phyloP scores from a whole-genome alignment of 2,329 filamentous ascomycete genomes.

The Fusarium annulatum region DNA sequence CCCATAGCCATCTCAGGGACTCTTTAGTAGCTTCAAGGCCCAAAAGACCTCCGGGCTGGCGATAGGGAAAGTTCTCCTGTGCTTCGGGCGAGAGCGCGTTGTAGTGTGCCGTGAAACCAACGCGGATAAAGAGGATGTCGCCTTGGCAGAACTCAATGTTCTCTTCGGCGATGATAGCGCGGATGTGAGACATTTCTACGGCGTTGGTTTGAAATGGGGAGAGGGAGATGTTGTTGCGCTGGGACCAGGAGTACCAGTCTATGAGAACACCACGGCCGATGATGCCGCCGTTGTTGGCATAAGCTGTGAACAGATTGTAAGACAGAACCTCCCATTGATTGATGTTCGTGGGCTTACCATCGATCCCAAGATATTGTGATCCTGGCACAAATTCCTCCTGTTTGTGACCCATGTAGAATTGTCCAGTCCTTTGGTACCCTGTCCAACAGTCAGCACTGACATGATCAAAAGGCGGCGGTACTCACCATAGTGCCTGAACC shows the following conservation, averaged over 20 bases:
- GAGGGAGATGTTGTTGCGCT: background rate
- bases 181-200: background rate
- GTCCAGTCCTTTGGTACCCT: background rate
- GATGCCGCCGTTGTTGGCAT: background rate
- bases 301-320: background rate
- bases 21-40: background rate
- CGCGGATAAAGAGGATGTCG: background rate
- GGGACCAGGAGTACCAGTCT: background rate
- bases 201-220: background rate
- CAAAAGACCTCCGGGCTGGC: background rate
- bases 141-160: background rate
- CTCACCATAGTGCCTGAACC: background rate
- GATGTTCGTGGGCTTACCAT: background rate
- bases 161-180: background rate
- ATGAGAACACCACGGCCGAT: background rate
- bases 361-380: background rate
- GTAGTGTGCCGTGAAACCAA: background rate
- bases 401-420: background rate
- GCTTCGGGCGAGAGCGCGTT: background rate
- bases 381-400: background rate
- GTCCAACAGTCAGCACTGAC: background rate
- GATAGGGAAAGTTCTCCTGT: background rate
- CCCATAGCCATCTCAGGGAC: background rate
- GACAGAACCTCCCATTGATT: rapidly evolving
- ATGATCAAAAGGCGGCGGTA: background rate